These are phyloP conservation scores for Diaporthe helianthi DNA, from an alignment of 2,329 filamentous ascomycete genomes.

Conservation along the genomic window DNA sequence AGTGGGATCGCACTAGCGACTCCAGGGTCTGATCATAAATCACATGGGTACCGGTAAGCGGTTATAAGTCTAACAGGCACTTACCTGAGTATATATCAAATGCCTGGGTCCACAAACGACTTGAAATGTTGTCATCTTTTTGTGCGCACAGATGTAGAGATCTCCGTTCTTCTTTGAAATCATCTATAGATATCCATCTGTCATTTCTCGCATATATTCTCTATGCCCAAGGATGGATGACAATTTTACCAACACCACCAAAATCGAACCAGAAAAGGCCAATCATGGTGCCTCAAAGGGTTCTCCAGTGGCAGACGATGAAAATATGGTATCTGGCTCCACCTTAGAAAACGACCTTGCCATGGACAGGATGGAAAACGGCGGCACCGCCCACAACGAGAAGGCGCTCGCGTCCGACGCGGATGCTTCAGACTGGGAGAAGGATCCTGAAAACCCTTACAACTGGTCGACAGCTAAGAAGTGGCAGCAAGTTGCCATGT, in stretches of 20 bases:
- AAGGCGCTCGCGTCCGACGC: not conserved
- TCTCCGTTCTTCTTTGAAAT: not conserved
- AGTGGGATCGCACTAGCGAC: not conserved
- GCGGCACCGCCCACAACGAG: not conserved
- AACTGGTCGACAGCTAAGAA: conserved; percentile 58
- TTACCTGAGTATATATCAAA: not conserved
- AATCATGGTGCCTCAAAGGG: not conserved
- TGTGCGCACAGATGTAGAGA: not conserved
- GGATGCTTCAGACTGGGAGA: conserved; percentile 43
- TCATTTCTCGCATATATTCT: not conserved
- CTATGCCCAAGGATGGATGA: not conserved
- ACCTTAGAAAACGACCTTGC: not conserved
- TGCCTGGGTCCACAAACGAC: not conserved
- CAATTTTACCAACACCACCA: not conserved
- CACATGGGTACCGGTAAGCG: not conserved
- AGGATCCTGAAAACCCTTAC: conserved; percentile 54
- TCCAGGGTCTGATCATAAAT: conserved; percentile 18
- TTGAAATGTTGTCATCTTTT: no score
- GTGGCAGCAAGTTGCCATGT: conserved; percentile 47
- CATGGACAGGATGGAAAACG: not conserved
- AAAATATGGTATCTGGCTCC: not conserved
- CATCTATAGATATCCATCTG: no score
- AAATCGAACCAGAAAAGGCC: not conserved
- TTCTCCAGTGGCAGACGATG: not conserved
- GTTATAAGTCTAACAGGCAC: no score